Evolutionary conservation across 208 protist genomes (phyloP), one percentile per base, ranked within the genome.

Genomic region (Acanthamoeba triangularis): DNA sequence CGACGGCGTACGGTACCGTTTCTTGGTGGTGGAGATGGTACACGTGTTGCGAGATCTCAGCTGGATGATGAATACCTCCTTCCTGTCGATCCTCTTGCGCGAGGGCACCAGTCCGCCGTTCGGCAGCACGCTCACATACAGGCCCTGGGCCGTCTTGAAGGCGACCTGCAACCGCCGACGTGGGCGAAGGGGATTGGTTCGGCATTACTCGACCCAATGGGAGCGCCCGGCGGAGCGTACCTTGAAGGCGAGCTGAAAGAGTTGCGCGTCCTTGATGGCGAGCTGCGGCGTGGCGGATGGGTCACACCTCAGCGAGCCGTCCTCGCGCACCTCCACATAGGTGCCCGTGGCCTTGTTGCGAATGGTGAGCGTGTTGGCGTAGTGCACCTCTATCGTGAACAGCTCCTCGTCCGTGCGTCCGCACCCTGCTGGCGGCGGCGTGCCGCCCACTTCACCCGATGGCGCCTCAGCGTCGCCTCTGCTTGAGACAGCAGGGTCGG

Each of bases 191-290:
- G 49, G 49, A 54, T 54, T 5, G 49, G 49, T 16, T 54, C 5
- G 49, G 49, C 25, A 63, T 54, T 10, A 10, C 11, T 54, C 14
- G 14, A 63, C 56, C 11, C 20, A 20, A 63, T 63, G 14, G 20
- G 14, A 11, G 20, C 56, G 20, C 56, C 11, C 56, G 61, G 20
- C 61, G 49, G 49, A 52, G 16, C 30, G 25, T 91, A 93, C 87
- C 65, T 93, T 93, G 33, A 93, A 28, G 14, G 87, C 59, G 28
- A 93, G 56, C 25, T 74, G 87, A 25, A 93, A 93, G 14, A 93
- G 59, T 20, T 93, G 87, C 28, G 87, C 4, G 23, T 93, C 87
- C 65, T 93, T 93, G 87, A 93, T 93, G 35, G 87, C 3, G 59
- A 93, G 3, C 23, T 87, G 78, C 28, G 44, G 14, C 13, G 41